Evolutionary conservation across 1,139 yeast genomes (phyloP).

Genomic region (Yamadazyma diospyri): DNA sequence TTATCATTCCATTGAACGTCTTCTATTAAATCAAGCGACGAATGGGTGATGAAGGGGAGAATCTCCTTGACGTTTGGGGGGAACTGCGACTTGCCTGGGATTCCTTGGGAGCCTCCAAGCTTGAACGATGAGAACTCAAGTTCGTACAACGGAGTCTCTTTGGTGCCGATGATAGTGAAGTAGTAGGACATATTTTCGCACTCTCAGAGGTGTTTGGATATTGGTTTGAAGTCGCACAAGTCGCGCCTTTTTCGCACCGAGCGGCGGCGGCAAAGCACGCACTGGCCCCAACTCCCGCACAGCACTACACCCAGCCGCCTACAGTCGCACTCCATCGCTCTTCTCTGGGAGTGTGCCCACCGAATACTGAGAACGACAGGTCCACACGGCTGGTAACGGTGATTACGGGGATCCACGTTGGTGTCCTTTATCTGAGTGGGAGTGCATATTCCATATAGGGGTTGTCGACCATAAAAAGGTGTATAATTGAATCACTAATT

Average conservation of each 20-base stretch:
- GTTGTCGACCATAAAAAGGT: too few relatives aligned
- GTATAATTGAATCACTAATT: too few relatives aligned
- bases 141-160: constrained; percentile 84
- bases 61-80: constrained; percentile 71
- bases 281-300: too few relatives aligned
- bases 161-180: constrained; percentile 83
- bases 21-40: constrained; percentile 85
- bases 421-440: too few relatives aligned
- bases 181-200: constrained; percentile 49
- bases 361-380: too few relatives aligned
- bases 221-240: too few relatives aligned
- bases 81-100: constrained; percentile 65
- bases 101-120: constrained; percentile 17
- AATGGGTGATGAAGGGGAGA: constrained; percentile 83
- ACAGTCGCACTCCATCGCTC: background rate
- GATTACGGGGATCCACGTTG: too few relatives aligned
- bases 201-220: background rate
- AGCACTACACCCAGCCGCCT: background rate
- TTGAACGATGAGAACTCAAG: constrained; percentile 76
- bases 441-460: too few relatives aligned
- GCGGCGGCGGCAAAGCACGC: too few relatives aligned
- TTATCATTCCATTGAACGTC: constrained; percentile 80
- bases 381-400: too few relatives aligned
- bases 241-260: too few relatives aligned
- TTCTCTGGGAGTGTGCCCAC: background rate